Percentiles rank a stretch among this genome's conserved stretches.
Conservation (phyloP, 2,329 filamentous ascomycete species). For the Verticillium albo-atrum region DNA sequence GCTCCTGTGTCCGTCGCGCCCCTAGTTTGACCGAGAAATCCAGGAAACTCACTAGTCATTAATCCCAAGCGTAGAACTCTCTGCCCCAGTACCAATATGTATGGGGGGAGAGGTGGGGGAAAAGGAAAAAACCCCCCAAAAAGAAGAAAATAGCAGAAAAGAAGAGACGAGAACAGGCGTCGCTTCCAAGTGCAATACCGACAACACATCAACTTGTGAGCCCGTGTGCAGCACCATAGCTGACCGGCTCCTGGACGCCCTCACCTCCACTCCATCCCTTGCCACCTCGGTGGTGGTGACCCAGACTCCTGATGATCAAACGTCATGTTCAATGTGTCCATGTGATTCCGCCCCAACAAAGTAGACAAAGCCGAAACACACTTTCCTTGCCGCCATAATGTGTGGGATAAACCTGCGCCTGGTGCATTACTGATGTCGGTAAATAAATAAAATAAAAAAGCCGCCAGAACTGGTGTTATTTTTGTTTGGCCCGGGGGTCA, state of each 20-base stretch:
- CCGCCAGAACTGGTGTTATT: not conserved
- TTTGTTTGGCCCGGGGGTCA: not conserved
- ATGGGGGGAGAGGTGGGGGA: not conserved
- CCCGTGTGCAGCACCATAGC: not conserved
- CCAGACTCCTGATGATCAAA: not conserved
- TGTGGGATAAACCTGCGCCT: not conserved
- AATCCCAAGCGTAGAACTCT: not conserved
- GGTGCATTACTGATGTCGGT: not conserved
- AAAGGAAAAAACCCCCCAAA: not conserved
- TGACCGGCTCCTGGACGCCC: not conserved
- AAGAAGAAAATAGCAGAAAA: not conserved
- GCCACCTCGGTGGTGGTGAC: not conserved
- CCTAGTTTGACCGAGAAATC: not conserved
- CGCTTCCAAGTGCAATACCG: not conserved
- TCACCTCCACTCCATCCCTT: not conserved
- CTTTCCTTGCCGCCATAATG: not conserved
- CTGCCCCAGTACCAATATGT: not conserved
- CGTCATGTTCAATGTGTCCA: not conserved
- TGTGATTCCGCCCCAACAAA: not conserved
- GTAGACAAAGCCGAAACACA: not conserved
- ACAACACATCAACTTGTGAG: not conserved
- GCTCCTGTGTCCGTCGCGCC: not conserved
- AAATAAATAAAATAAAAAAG: too few species aligned
- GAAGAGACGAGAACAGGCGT: not conserved
- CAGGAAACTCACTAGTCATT: not conserved